Base-by-base conservation (phyloP, 495 filamentous ascomycete species). In the Hyaloscypha variabilis region DNA sequence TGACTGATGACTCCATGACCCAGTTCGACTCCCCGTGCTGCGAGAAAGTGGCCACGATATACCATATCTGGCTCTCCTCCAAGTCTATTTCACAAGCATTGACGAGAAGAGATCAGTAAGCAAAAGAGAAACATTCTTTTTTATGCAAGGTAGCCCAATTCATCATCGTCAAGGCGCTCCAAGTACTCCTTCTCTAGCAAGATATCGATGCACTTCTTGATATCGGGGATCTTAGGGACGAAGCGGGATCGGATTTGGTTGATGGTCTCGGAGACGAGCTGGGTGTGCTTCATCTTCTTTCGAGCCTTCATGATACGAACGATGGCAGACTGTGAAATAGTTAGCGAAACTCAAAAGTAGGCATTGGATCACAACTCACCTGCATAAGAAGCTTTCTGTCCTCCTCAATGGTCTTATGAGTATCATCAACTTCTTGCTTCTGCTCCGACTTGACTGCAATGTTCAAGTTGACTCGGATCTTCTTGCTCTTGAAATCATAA, bases 201-300 rank as follows among this genome's bases (percentile, higher is more conserved):
- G 69, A 97, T 96, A 77, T 99, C 95, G 72, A 99, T 97, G 76
- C 94, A 97, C 81, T 97, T 98, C 81, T 99, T 99, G 85, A 99
- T 98, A 69, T 99, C 95, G 6, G 85, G 82, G 24, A 98, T 83
- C 76, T 97, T 94, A 26, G 96, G 95, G 39, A 91, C 87, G 81
- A 99, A 99, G 57, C 95, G 91, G n/a, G 84, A 85, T 73, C 90
- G 90, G 78, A 99, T 96, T 77, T 98, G 96, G 67, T 87, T 87
- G 74, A 99, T 97, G 19, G 91, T 93, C 79, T 99, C 95, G 70
- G 91, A 87, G 51, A 99, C 92, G 11, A 99, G 87, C 73, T 92
- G 88, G 58, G 90, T 86, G 77, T 99, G 94, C 85, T 96, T 97
- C 91, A 97, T 94, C 81, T 90, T 91, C 87, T 98, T 97, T 61